Evolutionary conservation across 352 stramenopile genomes (phyloP).

Genomic region (Phytophthora macrochlamydospora): DNA sequence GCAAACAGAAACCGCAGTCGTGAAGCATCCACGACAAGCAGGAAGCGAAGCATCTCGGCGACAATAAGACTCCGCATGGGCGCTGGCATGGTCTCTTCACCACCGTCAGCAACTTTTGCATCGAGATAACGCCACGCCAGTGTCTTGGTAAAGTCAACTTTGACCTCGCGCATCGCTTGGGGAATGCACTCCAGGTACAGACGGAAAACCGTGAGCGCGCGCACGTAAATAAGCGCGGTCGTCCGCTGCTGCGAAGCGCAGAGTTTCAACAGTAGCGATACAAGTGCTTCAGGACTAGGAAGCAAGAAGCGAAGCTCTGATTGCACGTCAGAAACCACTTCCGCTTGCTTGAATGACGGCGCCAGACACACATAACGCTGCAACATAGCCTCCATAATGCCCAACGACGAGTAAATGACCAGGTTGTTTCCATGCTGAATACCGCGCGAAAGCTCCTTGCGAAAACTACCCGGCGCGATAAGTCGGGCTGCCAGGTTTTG

Average conservation of each 20-base stretch:
- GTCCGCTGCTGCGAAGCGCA: conserved; percentile 47
- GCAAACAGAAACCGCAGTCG: conserved; percentile 62
- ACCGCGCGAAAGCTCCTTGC: conserved; percentile 81
- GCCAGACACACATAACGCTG: conserved; percentile 56
- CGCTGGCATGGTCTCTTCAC: conserved; percentile 7
- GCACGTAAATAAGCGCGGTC: conserved; percentile 70
- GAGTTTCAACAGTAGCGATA: conserved; percentile 82
- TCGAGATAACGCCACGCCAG: conserved; percentile 63
- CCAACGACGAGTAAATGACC: conserved; percentile 76
- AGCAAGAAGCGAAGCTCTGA: conserved; percentile 72
- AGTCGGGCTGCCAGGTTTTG: conserved; percentile 61
- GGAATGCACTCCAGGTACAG: conserved; percentile 80
- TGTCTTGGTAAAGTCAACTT: conserved; percentile 88
- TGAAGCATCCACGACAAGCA: conserved; percentile 60
- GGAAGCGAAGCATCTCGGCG: conserved; percentile 73
- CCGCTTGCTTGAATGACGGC: conserved; percentile 20
- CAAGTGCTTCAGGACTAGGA: conserved; percentile 76
- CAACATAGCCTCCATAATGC: conserved; percentile 66
- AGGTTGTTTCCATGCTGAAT: conserved; percentile 80
- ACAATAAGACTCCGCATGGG: conserved; percentile 61
- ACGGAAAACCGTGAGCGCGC: conserved; percentile 74
- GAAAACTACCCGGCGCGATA: conserved; percentile 68
- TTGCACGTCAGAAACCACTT: conserved; percentile 49
- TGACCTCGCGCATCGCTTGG: conserved; percentile 77
- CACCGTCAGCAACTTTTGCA: neutral